Evolutionary conservation across 2,329 filamentous ascomycete genomes (phyloP).

Genomic region (Arthrobotrys sinensis): DNA sequence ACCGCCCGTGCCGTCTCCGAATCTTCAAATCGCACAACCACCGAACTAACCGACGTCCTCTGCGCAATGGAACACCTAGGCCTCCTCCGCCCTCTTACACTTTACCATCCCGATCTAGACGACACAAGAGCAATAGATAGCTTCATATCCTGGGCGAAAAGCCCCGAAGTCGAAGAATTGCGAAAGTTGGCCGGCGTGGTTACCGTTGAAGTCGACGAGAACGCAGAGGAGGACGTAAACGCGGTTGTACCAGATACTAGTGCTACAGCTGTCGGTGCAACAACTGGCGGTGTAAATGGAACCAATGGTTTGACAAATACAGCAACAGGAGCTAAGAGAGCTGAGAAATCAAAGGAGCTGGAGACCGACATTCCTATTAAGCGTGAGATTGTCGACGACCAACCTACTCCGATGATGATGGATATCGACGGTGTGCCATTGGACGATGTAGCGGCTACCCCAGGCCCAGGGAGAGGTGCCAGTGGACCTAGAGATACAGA

Average conservation of each 20-base stretch:
- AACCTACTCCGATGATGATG: conserved; percentile 45
- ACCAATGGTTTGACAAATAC: not conserved
- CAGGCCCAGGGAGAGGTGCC: not conserved
- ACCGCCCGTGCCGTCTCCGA: conserved; percentile 63
- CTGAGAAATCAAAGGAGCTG: conserved; percentile 19
- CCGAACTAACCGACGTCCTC: conserved; percentile 63
- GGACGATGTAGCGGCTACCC: conserved; percentile 12
- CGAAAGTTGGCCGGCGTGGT: conserved; percentile 51
- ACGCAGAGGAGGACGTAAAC: conserved; percentile 27
- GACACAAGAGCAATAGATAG: conserved; percentile 55
- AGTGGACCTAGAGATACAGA: conserved; percentile 42
- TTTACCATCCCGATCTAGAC: conserved; percentile 62
- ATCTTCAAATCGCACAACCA: conserved; percentile 60
- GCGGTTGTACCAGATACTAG: conserved; percentile 34
- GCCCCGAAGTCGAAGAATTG: conserved; percentile 51
- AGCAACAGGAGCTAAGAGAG: conserved; percentile 6
- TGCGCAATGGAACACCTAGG: conserved; percentile 64
- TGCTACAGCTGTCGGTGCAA: not conserved
- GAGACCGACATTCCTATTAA: conserved; percentile 61
- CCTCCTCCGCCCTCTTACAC: conserved; percentile 62
- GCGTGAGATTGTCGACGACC: conserved; percentile 59
- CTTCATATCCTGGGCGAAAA: conserved; percentile 59
- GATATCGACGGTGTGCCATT: conserved; percentile 52
- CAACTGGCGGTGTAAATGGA: not conserved
- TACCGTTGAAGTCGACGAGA: conserved; percentile 53